A percentile compares a stretch with the other conserved stretches of the same genome.
phyloP scores from a whole-genome alignment of 352 stramenopile species.

The Pythium coloratum region DNA sequence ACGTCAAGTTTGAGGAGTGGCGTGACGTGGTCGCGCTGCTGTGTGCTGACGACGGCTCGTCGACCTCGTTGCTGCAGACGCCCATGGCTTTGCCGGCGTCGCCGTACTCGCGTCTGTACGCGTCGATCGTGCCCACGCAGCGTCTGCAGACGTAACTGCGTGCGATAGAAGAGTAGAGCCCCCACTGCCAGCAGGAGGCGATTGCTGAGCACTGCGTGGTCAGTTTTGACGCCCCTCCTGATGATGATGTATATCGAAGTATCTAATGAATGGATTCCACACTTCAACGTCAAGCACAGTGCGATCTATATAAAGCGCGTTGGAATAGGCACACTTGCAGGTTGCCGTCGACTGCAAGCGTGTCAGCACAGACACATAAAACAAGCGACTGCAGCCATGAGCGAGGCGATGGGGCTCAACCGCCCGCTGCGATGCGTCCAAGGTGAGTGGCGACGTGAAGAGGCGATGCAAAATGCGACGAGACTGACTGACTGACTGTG shows the following conservation, averaged over 20 bases:
- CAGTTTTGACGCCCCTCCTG: slow-evolving; percentile 2
- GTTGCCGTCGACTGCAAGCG: background rate
- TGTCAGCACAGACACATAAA: background rate
- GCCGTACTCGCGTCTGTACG: slow-evolving; percentile 69
- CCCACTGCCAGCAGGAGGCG: background rate
- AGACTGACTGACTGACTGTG: background rate
- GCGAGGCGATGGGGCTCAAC: slow-evolving; percentile 23
- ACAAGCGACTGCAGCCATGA: slow-evolving; percentile 7
- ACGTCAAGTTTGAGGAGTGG: slow-evolving; percentile 95
- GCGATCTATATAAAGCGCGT: background rate
- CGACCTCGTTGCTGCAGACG: slow-evolving; percentile 70
- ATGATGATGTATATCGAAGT: background rate
- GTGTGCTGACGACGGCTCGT: slow-evolving; percentile 91
- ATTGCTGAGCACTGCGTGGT: background rate
- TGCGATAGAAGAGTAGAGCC: background rate
- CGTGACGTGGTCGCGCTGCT: slow-evolving; percentile 88
- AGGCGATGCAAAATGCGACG: background rate
- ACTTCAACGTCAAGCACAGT: background rate
- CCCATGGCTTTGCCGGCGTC: slow-evolving; percentile 58
- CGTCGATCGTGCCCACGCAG: slow-evolving; percentile 16
- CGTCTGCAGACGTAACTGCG: slow-evolving; percentile 2
- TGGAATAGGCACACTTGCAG: background rate
- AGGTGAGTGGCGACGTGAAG: slow-evolving; percentile 15
- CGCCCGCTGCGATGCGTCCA: slow-evolving; percentile 25
- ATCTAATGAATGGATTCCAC: slow-evolving; percentile 6